phyloP scores from a whole-genome alignment of 2,329 filamentous ascomycete genomes.

The Pseudogymnoascus sp. region DNA sequence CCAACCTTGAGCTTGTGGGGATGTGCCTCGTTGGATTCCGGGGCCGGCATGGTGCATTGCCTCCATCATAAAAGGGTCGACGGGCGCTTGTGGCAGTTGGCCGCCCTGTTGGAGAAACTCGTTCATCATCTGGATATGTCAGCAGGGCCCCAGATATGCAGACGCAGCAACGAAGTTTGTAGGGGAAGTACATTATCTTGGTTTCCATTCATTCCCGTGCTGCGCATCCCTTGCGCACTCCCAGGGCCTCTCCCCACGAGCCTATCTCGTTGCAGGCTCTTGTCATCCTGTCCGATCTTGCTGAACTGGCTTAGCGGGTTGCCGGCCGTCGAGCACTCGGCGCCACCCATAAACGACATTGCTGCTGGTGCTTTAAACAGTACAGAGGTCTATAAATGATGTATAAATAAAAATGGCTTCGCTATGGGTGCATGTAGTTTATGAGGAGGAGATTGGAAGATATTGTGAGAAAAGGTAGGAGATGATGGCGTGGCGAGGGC shows the following conservation, averaged over 20 bases:
- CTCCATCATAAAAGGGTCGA: slow-evolving; percentile 28
- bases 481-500: neutral
- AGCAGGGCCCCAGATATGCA: slow-evolving; percentile 8
- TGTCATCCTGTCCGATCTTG: slow-evolving; percentile 95
- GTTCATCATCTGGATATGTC: slow-evolving; percentile 70
- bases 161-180: neutral
- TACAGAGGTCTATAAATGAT: slow-evolving; percentile 2
- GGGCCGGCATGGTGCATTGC: slow-evolving; percentile 23
- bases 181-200: slow-evolving; percentile 58
- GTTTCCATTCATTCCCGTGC: slow-evolving; percentile 45
- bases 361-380: neutral
- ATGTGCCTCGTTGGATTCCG: slow-evolving; percentile 23
- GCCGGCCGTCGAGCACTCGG: slow-evolving; percentile 91
- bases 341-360: slow-evolving; percentile 95
- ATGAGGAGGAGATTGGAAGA: neutral
- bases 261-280: slow-evolving; percentile 85
- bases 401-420: neutral
- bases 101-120: slow-evolving; percentile 79
- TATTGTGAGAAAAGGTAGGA: neutral
- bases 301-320: slow-evolving; percentile 97
- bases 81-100: slow-evolving; percentile 47
- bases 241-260: slow-evolving; percentile 69
- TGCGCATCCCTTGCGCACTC: slow-evolving; percentile 71
- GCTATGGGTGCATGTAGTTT: neutral
- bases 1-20: slow-evolving; percentile 45